phyloP scores from a whole-genome alignment of 176 grass and related monocot species.

The Juncus effusus region DNA sequence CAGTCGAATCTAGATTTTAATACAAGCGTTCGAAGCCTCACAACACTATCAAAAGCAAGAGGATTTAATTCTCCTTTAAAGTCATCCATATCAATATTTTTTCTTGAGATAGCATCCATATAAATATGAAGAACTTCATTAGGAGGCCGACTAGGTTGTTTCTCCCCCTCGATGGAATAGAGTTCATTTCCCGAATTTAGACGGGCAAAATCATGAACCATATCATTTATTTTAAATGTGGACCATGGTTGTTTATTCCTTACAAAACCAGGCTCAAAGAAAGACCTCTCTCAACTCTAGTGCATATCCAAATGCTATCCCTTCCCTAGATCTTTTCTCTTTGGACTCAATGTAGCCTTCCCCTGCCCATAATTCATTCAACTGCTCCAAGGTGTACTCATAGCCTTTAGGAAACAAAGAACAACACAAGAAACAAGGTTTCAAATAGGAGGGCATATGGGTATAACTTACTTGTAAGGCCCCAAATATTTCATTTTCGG shows the following conservation, averaged over 20 bases:
- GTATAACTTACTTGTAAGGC: conserved; percentile 23
- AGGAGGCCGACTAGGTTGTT: neutral
- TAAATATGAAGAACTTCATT: conserved; percentile 10
- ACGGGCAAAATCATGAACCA: conserved; percentile 24
- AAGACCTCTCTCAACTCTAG: neutral
- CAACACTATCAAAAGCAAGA: neutral
- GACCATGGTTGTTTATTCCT: neutral
- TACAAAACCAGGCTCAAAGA: conserved; percentile 7
- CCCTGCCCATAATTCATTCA: neutral
- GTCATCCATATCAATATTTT: neutral
- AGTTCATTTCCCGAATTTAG: neutral
- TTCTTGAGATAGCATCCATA: too few relatives aligned
- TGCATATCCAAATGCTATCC: too few relatives aligned
- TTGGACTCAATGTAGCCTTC: neutral
- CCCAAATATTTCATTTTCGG: neutral
- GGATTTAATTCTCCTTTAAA: neutral
- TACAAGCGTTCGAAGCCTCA: conserved; percentile 8
- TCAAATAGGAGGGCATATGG: neutral
- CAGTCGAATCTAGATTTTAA: neutral
- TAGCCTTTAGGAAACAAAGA: too few relatives aligned
- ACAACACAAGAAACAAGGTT: too few relatives aligned
- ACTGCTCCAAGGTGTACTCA: neutral
- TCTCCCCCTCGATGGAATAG: neutral
- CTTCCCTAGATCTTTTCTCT: neutral
- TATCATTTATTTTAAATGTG: conserved; percentile 20